These are phyloP conservation scores for Diplogelasinospora grovesii DNA, from an alignment of 495 filamentous ascomycete genomes.

Conservation along the genomic window DNA sequence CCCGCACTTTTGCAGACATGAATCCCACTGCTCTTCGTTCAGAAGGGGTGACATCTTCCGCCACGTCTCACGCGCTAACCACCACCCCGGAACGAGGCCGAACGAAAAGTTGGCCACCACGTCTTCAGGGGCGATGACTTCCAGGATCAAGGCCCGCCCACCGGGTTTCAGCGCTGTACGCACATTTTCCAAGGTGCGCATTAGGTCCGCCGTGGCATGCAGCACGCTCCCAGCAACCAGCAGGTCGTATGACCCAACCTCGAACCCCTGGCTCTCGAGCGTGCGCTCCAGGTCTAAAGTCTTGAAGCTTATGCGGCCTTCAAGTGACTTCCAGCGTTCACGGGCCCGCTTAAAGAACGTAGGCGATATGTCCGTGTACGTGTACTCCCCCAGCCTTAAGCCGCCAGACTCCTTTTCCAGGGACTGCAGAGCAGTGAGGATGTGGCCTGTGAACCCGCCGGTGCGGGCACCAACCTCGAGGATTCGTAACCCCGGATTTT, in stretches of 20 bases:
- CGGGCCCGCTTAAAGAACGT: conserved; percentile 30
- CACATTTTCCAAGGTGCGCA: conserved; percentile 33
- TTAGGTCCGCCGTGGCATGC: conserved; percentile 39
- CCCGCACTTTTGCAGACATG: conserved; percentile 26
- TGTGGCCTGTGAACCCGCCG: conserved; percentile 26
- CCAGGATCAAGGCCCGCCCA: conserved; percentile 32
- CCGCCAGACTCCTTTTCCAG: conserved; percentile 17
- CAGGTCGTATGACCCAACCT: conserved; percentile 40
- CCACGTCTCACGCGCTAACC: conserved; percentile 33
- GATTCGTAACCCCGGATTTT: conserved; percentile 34
- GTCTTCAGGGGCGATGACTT: conserved; percentile 23
- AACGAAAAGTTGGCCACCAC: conserved; percentile 33
- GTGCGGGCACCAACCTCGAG: conserved; percentile 42
- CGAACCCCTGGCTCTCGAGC: conserved; percentile 35
- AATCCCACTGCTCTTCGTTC: conserved; percentile 32
- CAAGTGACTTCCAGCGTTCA: conserved; percentile 9
- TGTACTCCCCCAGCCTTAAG: conserved; percentile 31
- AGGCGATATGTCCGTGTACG: conserved; percentile 40
- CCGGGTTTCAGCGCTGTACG: conserved; percentile 43
- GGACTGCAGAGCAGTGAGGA: conserved; percentile 3
- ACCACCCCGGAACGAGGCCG: conserved; percentile 45
- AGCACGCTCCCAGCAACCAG: conserved; percentile 37
- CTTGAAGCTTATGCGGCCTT: conserved; percentile 36
- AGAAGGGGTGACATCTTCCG: conserved; percentile 27
- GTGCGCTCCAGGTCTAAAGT: conserved; percentile 39